These are phyloP conservation scores for Scenedesmus sp. DNA, from an alignment of 163 green algal species.

Conservation along the genomic window DNA sequence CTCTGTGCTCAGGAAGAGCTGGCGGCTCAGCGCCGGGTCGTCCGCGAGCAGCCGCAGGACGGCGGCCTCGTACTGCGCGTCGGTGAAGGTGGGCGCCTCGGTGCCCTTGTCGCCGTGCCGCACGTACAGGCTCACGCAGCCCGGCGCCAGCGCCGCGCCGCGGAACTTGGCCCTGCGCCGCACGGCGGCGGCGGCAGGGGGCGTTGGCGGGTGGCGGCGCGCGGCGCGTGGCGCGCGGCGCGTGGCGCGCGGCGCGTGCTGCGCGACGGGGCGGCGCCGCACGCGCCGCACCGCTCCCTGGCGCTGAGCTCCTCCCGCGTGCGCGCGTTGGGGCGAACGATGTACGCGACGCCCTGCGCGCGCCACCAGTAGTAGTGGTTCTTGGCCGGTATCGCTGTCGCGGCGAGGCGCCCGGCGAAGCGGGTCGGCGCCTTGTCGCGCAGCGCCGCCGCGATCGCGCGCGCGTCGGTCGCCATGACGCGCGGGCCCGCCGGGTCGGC, in stretches of 20 bases:
- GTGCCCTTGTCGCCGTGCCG: conserved; percentile 50
- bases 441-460: too few species aligned
- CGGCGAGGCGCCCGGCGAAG: not conserved
- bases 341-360: conserved; percentile 46
- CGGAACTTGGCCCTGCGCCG: conserved; percentile 16
- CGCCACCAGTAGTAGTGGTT: conserved; percentile 57
- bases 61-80: conserved; percentile 14
- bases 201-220: not conserved
- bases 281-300: conserved; percentile 16
- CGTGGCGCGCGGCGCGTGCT: not conserved
- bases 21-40: conserved; percentile 7
- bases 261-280: too few species aligned
- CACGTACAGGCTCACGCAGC: conserved; percentile 49
- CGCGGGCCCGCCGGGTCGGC: not conserved
- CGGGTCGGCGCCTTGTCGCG: too few species aligned
- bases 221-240: not conserved
- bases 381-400: not conserved
- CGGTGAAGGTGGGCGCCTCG: conserved; percentile 22
- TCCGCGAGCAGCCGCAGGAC: not conserved
- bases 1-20: conserved; percentile 53
- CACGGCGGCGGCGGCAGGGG: not conserved
- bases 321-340: conserved; percentile 34
- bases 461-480: too few species aligned
- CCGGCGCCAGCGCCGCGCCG: not conserved
- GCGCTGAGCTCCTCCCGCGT: conserved; percentile 17